These are phyloP conservation scores for Torrubiella hemipterigena DNA, from an alignment of 2,329 filamentous ascomycete genomes.

Conservation along the genomic window DNA sequence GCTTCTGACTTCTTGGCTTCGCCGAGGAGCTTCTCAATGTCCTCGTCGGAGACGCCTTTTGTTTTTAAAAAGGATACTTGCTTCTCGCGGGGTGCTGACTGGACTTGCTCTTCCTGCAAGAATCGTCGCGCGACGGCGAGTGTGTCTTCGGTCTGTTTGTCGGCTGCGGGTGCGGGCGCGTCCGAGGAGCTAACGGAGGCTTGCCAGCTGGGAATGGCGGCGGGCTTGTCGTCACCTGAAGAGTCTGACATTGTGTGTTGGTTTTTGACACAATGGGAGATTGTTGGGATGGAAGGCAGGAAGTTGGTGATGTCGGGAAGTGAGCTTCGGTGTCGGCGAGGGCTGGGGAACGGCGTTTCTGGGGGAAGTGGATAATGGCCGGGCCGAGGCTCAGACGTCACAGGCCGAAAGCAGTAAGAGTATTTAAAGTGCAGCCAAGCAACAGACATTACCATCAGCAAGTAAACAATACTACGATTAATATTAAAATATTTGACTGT, in stretches of 20 bases:
- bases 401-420: too few species aligned
- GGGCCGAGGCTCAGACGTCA: too few species aligned
- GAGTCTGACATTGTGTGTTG: constrained; percentile 1
- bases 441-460: too few species aligned
- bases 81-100: constrained; percentile 53
- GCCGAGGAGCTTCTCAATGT: constrained; percentile 56
- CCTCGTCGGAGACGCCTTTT: constrained; percentile 57
- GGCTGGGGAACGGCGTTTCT: too few species aligned
- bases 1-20: constrained; percentile 10
- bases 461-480: too few species aligned
- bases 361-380: too few species aligned
- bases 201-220: constrained; percentile 1
- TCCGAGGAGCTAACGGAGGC: too few species aligned
- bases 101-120: constrained; percentile 62
- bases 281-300: not conserved
- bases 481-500: too few species aligned
- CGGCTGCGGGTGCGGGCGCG: constrained; percentile 8
- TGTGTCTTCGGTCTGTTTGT: constrained; percentile 14
- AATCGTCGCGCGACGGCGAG: constrained; percentile 62
- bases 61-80: constrained; percentile 66
- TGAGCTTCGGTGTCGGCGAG: too few species aligned
- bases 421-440: too few species aligned
- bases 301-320: not conserved
- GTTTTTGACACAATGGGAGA: constrained; percentile 1
- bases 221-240: not conserved